A percentile compares a stretch with the other conserved stretches of the same genome.
phyloP scores from a whole-genome alignment of 768 basidiomycete genomes.

The Russula sp. region DNA sequence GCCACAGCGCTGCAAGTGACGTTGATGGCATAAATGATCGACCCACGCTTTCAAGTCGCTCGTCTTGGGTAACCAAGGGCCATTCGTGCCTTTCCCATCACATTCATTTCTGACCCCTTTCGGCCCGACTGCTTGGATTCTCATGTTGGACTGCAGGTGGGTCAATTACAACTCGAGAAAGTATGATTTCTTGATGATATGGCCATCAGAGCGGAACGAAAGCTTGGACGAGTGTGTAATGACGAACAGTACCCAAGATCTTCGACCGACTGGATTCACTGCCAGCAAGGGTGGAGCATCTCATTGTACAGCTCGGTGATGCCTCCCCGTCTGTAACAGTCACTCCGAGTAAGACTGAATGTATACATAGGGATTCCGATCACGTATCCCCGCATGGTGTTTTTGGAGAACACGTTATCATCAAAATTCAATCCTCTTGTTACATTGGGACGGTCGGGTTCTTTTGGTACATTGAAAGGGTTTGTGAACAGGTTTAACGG shows the following conservation, averaged over 20 bases:
- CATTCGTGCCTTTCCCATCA: slow-evolving; percentile 74
- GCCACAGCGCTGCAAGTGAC: slow-evolving; percentile 39
- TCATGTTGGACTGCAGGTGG: slow-evolving; percentile 81
- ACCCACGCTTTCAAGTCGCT: slow-evolving; percentile 65
- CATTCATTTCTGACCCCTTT: slow-evolving; percentile 81
- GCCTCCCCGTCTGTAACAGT: not conserved
- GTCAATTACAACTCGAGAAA: slow-evolving; percentile 33
- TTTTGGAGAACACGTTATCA: slow-evolving; percentile 75
- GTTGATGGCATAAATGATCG: slow-evolving; percentile 70
- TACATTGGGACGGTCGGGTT: slow-evolving; percentile 54
- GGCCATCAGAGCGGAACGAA: slow-evolving; percentile 73
- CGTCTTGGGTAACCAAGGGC: slow-evolving; percentile 72
- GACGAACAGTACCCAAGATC: slow-evolving; percentile 64
- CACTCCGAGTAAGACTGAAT: slow-evolving; percentile 6
- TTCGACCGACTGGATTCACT: slow-evolving; percentile 61
- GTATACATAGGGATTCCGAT: slow-evolving; percentile 61
- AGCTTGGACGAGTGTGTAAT: slow-evolving; percentile 78
- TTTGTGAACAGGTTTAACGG: slow-evolving; percentile 90
- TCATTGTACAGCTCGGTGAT: slow-evolving; percentile 77
- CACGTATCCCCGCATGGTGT: slow-evolving; percentile 92
- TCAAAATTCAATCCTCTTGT: slow-evolving; percentile 84
- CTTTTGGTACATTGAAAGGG: slow-evolving; percentile 63
- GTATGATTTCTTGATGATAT: slow-evolving; percentile 18
- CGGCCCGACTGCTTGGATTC: slow-evolving; percentile 71
- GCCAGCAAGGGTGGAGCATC: slow-evolving; percentile 70